Evolutionary conservation across 2,329 filamentous ascomycete species (phyloP), one percentile per base, ranked within the genome.

Genomic region (Botrytis byssoidea): DNA sequence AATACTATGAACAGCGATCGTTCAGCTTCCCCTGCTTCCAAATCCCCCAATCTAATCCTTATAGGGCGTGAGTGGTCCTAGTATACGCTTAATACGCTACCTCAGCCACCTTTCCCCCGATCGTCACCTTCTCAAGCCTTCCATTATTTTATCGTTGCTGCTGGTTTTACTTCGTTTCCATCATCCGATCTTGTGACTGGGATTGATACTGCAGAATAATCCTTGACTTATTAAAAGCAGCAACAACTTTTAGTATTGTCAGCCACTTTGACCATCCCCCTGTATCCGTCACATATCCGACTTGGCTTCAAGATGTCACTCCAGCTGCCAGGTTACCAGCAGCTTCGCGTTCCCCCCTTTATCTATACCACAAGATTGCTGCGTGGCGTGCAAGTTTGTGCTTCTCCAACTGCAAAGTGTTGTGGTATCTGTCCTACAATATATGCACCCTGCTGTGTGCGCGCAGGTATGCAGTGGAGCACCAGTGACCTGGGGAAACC

Each of bases 61-160:
- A 71, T 64, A 71, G 37, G 68, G 59, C 59, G 68, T n/a, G 40
- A 48, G 55, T 71, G 40, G 29, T 64, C 44, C 68, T 48, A 16
- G 37, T 68, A 42, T 25, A 44, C 16, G 40, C 59, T 61, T 61
- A 37, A 40, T n/a, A 46, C 44, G 29, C 48, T 42, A 42, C 48
- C 18, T 69, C 66, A 57, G 66, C 66, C 48, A 57, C 48, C n/a
- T 68, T 68, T 68, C 22, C 35, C 32, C 37, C 32, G 22, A 55
- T 67, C 64, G n/a, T 66, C 46, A n/a, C 48, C 35, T 42, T 42
- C n/a, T 29, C 48, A 69, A 57, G 35, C 32, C 18, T 42, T 12
- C 48, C 29, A 57, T 40, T 57, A 35, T 25, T 32, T 40, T 57
- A 42, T 22, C n/a, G 40, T 32, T 42, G 48, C 22, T 68, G 48